phyloP scores from a whole-genome alignment of 202 grass and related monocot species.

The Setaria italica region DNA sequence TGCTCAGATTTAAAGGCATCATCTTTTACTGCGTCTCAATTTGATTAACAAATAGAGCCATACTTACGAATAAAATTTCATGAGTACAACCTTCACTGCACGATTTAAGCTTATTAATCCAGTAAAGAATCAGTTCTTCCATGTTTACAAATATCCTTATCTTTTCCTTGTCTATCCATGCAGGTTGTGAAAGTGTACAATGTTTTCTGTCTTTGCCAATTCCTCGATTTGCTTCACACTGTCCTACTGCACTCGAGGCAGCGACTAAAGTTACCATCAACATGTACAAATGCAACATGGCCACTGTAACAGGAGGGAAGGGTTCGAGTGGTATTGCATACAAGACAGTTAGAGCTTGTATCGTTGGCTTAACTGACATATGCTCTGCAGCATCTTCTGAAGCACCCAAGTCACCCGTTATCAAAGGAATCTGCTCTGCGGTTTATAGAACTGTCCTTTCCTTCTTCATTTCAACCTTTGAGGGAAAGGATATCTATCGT shows the following conservation, averaged over 20 bases:
- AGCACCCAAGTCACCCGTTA: constrained; percentile 81
- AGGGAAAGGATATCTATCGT: constrained; percentile 79
- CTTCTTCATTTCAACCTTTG: constrained; percentile 92
- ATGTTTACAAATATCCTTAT: constrained; percentile 41
- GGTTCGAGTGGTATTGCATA: constrained; percentile 62
- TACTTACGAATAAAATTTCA: constrained; percentile 15
- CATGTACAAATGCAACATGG: constrained; percentile 86
- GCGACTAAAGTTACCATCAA: constrained; percentile 86
- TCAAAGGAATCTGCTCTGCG: constrained; percentile 72
- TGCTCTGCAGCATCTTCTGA: constrained; percentile 77
- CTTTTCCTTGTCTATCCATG: constrained; percentile 33
- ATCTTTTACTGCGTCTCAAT: background rate
- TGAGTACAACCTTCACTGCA: constrained; percentile 18
- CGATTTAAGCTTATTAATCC: constrained; percentile 3
- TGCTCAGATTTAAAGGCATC: background rate
- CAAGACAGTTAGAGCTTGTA: constrained; percentile 72
- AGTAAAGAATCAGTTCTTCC: constrained; percentile 24
- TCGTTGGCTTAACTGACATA: constrained; percentile 86
- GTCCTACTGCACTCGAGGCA: constrained; percentile 89
- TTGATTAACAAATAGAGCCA: constrained; percentile 6
- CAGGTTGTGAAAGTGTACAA: constrained; percentile 81
- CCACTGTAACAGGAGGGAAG: constrained; percentile 64
- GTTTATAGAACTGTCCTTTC: constrained; percentile 74
- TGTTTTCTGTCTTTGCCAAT: constrained; percentile 80
- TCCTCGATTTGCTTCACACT: constrained; percentile 85